A percentile compares a stretch with the other conserved stretches of the same genome.
phyloP scores from a whole-genome alignment of 805 yeast species.

The Diddensiella santjacobensis region DNA sequence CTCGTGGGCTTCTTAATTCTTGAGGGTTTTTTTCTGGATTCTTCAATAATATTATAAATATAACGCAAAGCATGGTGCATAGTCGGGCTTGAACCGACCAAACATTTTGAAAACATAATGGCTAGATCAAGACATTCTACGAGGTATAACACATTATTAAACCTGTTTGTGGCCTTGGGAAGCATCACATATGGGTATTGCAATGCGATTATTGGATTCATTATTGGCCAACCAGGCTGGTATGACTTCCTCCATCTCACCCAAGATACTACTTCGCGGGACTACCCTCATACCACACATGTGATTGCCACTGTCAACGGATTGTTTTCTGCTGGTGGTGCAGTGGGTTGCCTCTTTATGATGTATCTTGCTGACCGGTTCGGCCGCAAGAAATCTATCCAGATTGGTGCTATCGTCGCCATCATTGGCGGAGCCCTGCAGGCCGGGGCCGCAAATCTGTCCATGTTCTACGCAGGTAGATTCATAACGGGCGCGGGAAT shows the following conservation, averaged over 20 bases:
- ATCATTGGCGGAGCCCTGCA: constrained; percentile 12
- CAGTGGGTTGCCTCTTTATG: constrained; percentile 11
- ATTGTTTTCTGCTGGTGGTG: constrained; percentile 16
- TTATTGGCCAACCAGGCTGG: neutral
- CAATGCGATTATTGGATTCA: constrained; percentile 31
- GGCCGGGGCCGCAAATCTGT: constrained; percentile 10
- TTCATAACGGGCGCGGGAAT: constrained; percentile 49
- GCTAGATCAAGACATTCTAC: neutral
- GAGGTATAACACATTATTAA: neutral
- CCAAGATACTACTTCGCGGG: neutral
- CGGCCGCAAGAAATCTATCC: constrained; percentile 9
- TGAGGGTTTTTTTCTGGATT: neutral
- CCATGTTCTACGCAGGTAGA: constrained; percentile 44
- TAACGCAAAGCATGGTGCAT: neutral
- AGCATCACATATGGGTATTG: constrained; percentile 32
- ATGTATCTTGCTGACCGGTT: constrained; percentile 5
- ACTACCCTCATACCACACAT: constrained; percentile 7
- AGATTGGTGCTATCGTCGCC: constrained; percentile 9
- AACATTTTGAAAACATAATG: neutral
- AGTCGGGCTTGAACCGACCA: neutral
- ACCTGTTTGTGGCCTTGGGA: constrained; percentile 36
- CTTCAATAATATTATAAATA: too few relatives aligned
- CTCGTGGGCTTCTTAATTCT: neutral
- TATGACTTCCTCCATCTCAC: neutral
- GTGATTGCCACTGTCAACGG: constrained; percentile 17